These are phyloP conservation scores for Arctium lappa DNA, from an alignment of 129 eudicot genomes.

Conservation along the genomic window DNA sequence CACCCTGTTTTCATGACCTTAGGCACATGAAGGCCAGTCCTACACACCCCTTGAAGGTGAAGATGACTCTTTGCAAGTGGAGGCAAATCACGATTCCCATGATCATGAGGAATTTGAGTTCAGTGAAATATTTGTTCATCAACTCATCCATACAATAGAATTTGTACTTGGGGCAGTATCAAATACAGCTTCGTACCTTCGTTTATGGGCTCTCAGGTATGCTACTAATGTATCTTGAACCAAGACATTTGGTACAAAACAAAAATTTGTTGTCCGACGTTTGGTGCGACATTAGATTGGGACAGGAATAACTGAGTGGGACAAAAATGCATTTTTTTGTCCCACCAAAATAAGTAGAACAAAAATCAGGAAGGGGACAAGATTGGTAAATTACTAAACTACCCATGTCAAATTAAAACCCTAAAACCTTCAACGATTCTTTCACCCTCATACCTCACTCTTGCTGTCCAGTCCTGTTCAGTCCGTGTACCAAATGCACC, in stretches of 20 bases:
- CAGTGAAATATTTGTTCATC: conserved; percentile 85
- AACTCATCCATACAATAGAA: conserved; percentile 85
- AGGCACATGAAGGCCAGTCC: conserved; percentile 75
- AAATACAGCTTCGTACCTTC: conserved; percentile 94
- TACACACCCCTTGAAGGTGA: conserved; percentile 55
- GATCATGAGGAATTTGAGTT: conserved; percentile 85
- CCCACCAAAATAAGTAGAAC: too few relatives aligned
- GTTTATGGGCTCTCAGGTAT: conserved; percentile 97
- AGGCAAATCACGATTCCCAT: conserved; percentile 54
- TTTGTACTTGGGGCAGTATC: conserved; percentile 98
- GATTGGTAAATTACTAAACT: neutral
- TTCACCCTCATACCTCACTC: neutral
- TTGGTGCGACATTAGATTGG: neutral
- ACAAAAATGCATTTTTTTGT: too few relatives aligned
- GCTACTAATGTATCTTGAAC: neutral
- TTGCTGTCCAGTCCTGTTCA: too few relatives aligned
- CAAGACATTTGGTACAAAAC: neutral
- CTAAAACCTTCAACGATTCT: neutral
- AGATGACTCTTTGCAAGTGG: conserved; percentile 66
- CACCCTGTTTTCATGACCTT: conserved; percentile 11
- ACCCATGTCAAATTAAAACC: neutral
- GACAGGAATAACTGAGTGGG: neutral
- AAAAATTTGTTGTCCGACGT: neutral
- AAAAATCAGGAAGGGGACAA: too few relatives aligned
- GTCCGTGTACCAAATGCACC: neutral